Conservation (phyloP, 164 flowering plant species). For the Akebia trifoliata region DNA sequence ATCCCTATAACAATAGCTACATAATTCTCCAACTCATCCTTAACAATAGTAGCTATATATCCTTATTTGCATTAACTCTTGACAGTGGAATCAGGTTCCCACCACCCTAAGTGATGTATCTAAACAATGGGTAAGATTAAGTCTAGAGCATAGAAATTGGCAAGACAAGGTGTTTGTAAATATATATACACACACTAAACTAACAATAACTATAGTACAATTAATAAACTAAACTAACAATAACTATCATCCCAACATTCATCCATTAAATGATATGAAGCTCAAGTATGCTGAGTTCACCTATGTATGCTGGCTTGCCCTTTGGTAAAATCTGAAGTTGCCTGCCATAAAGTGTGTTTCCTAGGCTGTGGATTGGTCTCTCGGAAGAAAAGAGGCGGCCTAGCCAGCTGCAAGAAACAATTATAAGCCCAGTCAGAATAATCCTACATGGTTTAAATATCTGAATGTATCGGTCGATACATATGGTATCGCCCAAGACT, state of each 20-base stretch:
- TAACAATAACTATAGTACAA: not conserved
- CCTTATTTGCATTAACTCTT: too few species aligned
- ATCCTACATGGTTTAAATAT: too few species aligned
- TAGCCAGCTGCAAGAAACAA: slow-evolving; percentile 47
- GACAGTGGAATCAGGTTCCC: too few species aligned
- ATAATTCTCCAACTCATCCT: too few species aligned
- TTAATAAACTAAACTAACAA: not conserved
- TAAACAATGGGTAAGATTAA: too few species aligned
- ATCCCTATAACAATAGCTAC: too few species aligned
- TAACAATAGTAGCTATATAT: too few species aligned
- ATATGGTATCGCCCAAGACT: too few species aligned
- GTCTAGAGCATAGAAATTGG: too few species aligned
- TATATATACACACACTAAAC: not conserved
- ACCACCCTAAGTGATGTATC: too few species aligned
- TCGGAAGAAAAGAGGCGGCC: slow-evolving; percentile 77
- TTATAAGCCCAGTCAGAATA: not conserved
- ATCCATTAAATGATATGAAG: not conserved
- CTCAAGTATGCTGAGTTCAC: slow-evolving; percentile 26
- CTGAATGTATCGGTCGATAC: too few species aligned
- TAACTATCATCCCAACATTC: not conserved
- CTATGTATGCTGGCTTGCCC: slow-evolving; percentile 71
- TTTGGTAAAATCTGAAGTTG: slow-evolving; percentile 74
- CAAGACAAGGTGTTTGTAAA: not conserved
- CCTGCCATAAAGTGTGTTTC: slow-evolving; percentile 89
- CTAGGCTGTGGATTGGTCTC: slow-evolving; percentile 92